These are phyloP conservation scores for Funneliformis mosseae DNA, from an alignment of 192 early-diverging fungal genomes.

Conservation along the genomic window DNA sequence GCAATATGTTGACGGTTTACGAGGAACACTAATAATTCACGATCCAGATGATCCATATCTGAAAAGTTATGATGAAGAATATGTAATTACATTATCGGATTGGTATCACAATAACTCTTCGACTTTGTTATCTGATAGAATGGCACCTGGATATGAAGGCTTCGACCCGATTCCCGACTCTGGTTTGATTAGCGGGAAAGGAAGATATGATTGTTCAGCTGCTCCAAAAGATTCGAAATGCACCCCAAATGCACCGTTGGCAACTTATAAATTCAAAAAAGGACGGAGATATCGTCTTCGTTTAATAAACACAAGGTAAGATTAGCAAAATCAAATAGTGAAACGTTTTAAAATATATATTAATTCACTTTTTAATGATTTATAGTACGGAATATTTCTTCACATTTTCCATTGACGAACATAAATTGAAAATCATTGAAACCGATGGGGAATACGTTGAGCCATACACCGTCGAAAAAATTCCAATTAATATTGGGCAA, in stretches of 20 bases:
- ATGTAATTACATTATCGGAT: conserved; percentile 39
- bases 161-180: conserved; percentile 31
- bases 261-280: conserved; percentile 32
- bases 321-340: too few relatives aligned
- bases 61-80: conserved; percentile 37
- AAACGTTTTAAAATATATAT: too few relatives aligned
- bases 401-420: conserved; percentile 44
- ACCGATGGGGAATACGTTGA: conserved; percentile 42
- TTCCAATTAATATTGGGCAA: conserved; percentile 43
- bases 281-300: conserved; percentile 40
- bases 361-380: too few relatives aligned
- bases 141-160: neutral
- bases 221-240: conserved; percentile 36
- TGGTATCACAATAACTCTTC: conserved; percentile 31
- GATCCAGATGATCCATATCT: conserved; percentile 38
- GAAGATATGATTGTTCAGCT: conserved; percentile 32
- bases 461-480: conserved; percentile 23
- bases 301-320: conserved; percentile 37
- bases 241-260: neutral
- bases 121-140: too few relatives aligned
- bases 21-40: neutral
- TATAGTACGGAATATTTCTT: conserved; percentile 29
- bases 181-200: conserved; percentile 33
- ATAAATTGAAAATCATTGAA: conserved; percentile 41
- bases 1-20: conserved; percentile 39